Evolutionary conservation across 805 yeast genomes (phyloP).

Genomic region (Spathaspora arborariae): DNA sequence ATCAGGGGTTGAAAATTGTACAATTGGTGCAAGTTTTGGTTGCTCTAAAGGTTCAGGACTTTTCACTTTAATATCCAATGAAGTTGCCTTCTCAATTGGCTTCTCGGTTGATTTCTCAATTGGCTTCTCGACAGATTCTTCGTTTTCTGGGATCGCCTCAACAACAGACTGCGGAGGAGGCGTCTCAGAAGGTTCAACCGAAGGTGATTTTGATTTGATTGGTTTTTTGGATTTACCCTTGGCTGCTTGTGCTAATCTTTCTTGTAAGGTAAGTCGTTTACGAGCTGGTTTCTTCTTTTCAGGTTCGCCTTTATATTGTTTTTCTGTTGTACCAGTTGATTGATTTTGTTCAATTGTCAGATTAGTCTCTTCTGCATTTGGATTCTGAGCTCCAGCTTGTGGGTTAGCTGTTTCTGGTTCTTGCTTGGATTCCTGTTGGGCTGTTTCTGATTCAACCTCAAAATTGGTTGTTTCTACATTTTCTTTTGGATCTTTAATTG

Average conservation of each 20-base stretch:
- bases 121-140: background rate
- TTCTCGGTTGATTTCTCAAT: background rate
- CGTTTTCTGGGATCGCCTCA: background rate
- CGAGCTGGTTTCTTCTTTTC: constrained; percentile 23
- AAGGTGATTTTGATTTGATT: constrained; percentile 1
- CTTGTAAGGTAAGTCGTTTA: constrained; percentile 75
- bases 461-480: background rate
- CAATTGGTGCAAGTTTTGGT: background rate
- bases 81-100: no score
- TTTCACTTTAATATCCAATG: constrained; percentile 4
- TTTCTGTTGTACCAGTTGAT: background rate
- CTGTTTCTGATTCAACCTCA: background rate
- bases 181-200: background rate
- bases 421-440: background rate
- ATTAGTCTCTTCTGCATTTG: background rate
- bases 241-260: constrained; percentile 81
- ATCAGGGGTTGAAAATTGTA: background rate
- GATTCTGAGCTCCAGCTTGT: background rate
- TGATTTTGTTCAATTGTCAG: background rate
- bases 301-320: background rate
- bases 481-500: background rate
- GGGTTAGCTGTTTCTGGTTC: background rate
- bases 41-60: constrained; percentile 2
- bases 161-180: constrained; percentile 3
- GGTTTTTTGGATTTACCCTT: constrained; percentile 22